Evolutionary conservation across 2,329 filamentous ascomycete species (phyloP), one percentile per base, ranked within the genome.

Genomic region (Trichoderma sp.): DNA sequence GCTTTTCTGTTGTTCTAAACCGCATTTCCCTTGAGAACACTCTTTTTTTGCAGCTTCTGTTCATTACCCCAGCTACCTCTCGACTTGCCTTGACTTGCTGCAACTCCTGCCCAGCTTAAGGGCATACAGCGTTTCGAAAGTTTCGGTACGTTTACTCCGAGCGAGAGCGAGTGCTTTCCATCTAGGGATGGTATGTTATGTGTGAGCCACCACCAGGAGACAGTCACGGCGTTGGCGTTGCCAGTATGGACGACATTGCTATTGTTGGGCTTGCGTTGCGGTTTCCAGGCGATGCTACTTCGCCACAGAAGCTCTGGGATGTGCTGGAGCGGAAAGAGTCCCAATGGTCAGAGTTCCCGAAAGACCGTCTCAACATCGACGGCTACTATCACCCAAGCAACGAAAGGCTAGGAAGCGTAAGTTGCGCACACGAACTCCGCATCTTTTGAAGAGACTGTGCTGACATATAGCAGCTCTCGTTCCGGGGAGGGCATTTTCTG

Each of bases 301-400:
- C 76, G 3, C 76, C 81, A 0, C 76, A 80, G 43, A 69, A 74
- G 5, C 76, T 85, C 0, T 85, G 83, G 83, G 72, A 80, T n/a
- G 79, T 84, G 68, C 68, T 85, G 9, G 72, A 74, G 6, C 68
- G 74, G 0, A 79, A 76, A 17, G 74, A 79, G 39, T 82, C 78
- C 30, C 81, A 81, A 19, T 83, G 80, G 81, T 79, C 78, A 0
- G 78, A 83, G 52, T 80, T 84, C 19, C 82, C 83, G 0, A 69
- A 74, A 7, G 76, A 80, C 10, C 78, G 84, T 10, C 79, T 86
- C 67, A 83, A 85, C 47, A 78, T 81, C 41, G 75, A 81, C 15
- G 80, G 80, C n/a, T 85, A 83, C 69, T 83, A 81, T 67, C 84
- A 86, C 69, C 83, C 83, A 0, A 79, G 82, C 21, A 78, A 78